Evolutionary conservation across 495 filamentous ascomycete genomes (phyloP), one percentile per base, ranked within the genome.

Genomic region (Aspergillus coremiiformis): DNA sequence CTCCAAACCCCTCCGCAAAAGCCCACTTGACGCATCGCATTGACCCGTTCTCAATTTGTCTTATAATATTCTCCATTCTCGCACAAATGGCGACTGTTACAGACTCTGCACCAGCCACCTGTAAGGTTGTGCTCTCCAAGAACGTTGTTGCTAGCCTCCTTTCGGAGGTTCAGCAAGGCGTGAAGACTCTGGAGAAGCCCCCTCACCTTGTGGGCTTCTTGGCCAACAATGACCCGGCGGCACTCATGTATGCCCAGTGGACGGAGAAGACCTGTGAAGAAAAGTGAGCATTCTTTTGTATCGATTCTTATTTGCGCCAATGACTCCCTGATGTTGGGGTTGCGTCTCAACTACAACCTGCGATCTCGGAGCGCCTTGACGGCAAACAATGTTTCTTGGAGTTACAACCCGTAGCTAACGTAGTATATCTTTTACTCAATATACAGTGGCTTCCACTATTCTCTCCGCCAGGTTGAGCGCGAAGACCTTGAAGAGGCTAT

Each of bases 261-360:
- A 95, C 90, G n/a, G 83, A 85, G 64, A 95, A 95, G 76, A 96
- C 93, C 3, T 95, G 89, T 65, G 77, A 79, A 65, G 90, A 97
- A 71, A 90, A 95, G 92, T 95, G 73, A 84, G 84, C 62, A 54
- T 62, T 51, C 56, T 58, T 49, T 61, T 22, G 49, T 58, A 48
- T 49, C 59, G 56, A 33, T 24, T 54, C 43, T 29, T 48, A 26
- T 49, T 57, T 43, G 22, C 33, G 45, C 44, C 56, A 60, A 61
- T 64, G 49, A 49, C 23, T 45, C 52, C 12, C 21, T 10, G 22
- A 39, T 17, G 32, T 20, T 15, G 17, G 43, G 44, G 4, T 42
- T 42, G 35, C 33, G 6, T 10, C 8, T 37, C 17, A 33, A 5
- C 21, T 39, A 27, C 48, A 48, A 32, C 22, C 37, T 42, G 49